Percentiles rank a stretch among this genome's conserved stretches.
phyloP scores from a whole-genome alignment of 257 asterid genomes.

The Solanum bulbocastanum region DNA sequence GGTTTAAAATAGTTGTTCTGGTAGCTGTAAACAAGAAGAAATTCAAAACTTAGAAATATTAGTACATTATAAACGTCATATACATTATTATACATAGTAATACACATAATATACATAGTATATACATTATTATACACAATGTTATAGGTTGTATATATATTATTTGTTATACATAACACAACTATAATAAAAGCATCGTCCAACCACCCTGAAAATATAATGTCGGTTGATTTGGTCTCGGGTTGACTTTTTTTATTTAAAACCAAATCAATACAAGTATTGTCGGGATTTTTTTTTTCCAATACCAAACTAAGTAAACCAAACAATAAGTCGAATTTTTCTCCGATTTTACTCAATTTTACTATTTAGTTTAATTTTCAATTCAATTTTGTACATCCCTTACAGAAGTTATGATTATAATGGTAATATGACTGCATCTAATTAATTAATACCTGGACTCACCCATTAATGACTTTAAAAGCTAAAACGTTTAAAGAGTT shows the following conservation, averaged over 20 bases:
- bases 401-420: background rate
- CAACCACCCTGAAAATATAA: too few relatives aligned
- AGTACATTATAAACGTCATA: background rate
- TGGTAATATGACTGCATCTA: background rate
- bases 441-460: background rate
- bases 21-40: background rate
- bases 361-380: too few relatives aligned
- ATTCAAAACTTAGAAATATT: background rate
- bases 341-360: background rate
- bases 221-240: background rate
- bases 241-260: background rate
- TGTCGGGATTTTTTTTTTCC: too few relatives aligned
- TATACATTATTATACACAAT: background rate
- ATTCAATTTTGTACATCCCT: background rate
- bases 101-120: background rate
- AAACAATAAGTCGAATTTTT: background rate
- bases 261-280: background rate
- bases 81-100: background rate
- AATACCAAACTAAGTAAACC: background rate
- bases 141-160: too few relatives aligned
- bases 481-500: background rate
- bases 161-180: too few relatives aligned
- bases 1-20: background rate
- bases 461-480: background rate
- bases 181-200: too few relatives aligned